Base-by-base conservation (phyloP, 108 stramenopile species). In the Mediolabrus comicus region DNA sequence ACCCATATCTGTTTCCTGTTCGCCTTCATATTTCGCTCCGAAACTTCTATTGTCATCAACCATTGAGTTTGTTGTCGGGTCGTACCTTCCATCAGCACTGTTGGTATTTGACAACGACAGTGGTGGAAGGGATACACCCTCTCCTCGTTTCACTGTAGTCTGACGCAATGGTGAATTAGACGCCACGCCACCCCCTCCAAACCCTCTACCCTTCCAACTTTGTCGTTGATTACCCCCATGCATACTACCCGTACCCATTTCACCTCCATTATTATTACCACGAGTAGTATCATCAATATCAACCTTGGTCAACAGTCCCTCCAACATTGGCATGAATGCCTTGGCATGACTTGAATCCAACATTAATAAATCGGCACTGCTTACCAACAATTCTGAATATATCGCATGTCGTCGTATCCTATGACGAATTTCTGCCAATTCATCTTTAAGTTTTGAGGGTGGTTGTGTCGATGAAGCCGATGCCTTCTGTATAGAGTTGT, bases 301-400 rank as follows among this genome's bases (percentile, higher is more conserved):
- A 35, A 36, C 56, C 58, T 60, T 65, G 12, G 67, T 73, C 52
- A 86, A 59, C 9, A 87, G 70, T 57, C 74, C 70, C 6, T 86
- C 74, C 51, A 94, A 65, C 83, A 94, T 88, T 27, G 87, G 88
- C 22, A 89, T 32, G 75, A 90, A 91, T 3, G 85, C 92, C 62
- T 82, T 79, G 25, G 85, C 87, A 38, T 86, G 78, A 38, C 79
- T 80, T 28, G 79, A 75, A 29, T 91, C 90, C 53, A 94, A 53
- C 53, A 81, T 16, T 11, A 94, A 59, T 49, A 86, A 70, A n/a
- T 85, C 86, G 14, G 90, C 76, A 4, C 86, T 83, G 3, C 75
- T 55, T n/a, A 86, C 32, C 1, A 94, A 62, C 27, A 94, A 63
- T 27, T 79, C 69, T 4, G 87, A 88, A 7, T 80, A 58, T 2